These are phyloP conservation scores for Boletus pseudopeckii DNA, from an alignment of 768 basidiomycete genomes.

Conservation along the genomic window DNA sequence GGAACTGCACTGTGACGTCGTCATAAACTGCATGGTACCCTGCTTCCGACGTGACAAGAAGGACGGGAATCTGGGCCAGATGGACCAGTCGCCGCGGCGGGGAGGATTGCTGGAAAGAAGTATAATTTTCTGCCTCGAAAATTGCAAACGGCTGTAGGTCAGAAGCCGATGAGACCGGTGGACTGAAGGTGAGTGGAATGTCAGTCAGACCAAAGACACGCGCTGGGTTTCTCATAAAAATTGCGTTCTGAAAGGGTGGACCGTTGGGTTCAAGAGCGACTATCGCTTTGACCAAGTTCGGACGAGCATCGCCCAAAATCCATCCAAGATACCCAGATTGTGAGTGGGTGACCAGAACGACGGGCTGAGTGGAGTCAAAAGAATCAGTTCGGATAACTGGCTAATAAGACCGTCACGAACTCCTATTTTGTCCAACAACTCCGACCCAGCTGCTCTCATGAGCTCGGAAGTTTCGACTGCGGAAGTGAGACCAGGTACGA, in stretches of 20 bases:
- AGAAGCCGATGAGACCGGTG: conserved; percentile 38
- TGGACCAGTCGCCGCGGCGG: conserved; percentile 44
- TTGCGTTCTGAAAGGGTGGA: conserved; percentile 43
- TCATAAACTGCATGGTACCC: conserved; percentile 52
- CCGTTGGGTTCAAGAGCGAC: conserved; percentile 49
- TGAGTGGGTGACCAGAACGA: conserved; percentile 48
- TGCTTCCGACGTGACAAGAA: conserved; percentile 48
- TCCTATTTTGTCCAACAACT: conserved; percentile 46
- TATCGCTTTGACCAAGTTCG: conserved; percentile 43
- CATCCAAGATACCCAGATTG: conserved; percentile 49
- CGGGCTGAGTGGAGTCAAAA: conserved; percentile 32
- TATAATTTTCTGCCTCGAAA: conserved; percentile 29
- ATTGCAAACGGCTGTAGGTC: conserved; percentile 34
- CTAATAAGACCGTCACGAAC: conserved; percentile 30
- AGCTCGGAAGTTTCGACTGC: conserved; percentile 36
- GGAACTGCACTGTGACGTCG: conserved; percentile 40
- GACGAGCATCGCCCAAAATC: conserved; percentile 46
- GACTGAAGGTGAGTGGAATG: conserved; percentile 42
- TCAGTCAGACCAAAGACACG: conserved; percentile 49
- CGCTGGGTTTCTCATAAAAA: conserved; percentile 36
- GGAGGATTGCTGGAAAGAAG: conserved; percentile 41
- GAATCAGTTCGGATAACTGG: neutral
- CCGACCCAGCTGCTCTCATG: conserved; percentile 39
- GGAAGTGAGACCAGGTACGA: conserved; percentile 38
- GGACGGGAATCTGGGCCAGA: conserved; percentile 41